Evolutionary conservation across 495 filamentous ascomycete genomes (phyloP), one percentile per base, ranked within the genome.

Genomic region (Aspergillus indologenus): DNA sequence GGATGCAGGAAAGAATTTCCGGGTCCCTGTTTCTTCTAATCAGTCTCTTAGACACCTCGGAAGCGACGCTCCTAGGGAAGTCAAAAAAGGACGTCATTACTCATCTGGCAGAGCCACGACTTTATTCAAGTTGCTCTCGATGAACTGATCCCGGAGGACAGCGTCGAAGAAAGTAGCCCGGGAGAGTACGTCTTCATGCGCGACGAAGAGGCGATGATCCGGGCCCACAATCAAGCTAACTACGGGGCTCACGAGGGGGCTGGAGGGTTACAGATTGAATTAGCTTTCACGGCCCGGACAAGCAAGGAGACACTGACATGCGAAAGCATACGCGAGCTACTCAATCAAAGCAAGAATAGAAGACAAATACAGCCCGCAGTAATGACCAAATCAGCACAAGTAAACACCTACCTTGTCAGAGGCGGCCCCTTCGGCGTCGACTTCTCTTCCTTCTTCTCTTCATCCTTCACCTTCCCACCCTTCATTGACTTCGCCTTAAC

Each of bases 211-310:
- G 62, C 91, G 88, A 69, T 86, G 84, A 59, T 95, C 91, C 50
- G 72, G 76, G 34, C 92, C 90, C 63, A 96, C 86, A 65, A 88
- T 81, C 66, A 96, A 77, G 53, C 90, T 93, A 70, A 96, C 76
- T 73, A 96, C 93, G 62, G 90, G 87, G 61, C 88, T 90, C 59
- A 86, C 80, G 71, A 87, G 78, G 64, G 79, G 79, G 70, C 83
- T 87, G 68, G 46, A 51, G 45, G 26, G n/a, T 51, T 7, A 56
- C 58, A 23, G 48, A 66, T 40, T 14, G 2, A 9, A 40, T 40
- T 15, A 40, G 34, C 34, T 40, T 40, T 7, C 7, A 40, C 34
- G 12, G 34, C 2, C 34, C 6, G 26, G 26, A 29, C 26, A 29
- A 29, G 26, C 26, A 29, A 29, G 26, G 26, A 29, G 26, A 29